These are phyloP conservation scores for Lodderomyces margitis DNA, from an alignment of 1,139 yeast genomes.

Conservation along the genomic window DNA sequence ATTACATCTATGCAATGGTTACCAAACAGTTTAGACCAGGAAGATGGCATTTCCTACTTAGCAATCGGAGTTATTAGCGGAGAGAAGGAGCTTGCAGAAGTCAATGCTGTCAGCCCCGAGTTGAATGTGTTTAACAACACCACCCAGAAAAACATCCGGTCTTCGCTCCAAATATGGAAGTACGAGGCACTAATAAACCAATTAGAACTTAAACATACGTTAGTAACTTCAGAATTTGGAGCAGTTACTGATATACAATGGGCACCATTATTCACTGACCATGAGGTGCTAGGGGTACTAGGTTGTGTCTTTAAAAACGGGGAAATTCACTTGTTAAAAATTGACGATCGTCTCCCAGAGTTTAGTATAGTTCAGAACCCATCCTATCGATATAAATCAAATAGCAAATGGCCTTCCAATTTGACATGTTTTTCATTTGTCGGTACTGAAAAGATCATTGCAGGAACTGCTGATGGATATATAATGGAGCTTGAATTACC, in stretches of 20 bases:
- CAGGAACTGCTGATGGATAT: slow-evolving; percentile 67
- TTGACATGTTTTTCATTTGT: slow-evolving; percentile 54
- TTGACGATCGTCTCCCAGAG: slow-evolving; percentile 20
- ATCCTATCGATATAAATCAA: slow-evolving; percentile 25
- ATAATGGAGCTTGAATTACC: slow-evolving; percentile 60
- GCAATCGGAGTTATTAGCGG: slow-evolving; percentile 50
- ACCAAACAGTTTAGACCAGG: slow-evolving; percentile 17
- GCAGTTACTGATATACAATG: slow-evolving; percentile 53
- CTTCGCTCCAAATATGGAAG: slow-evolving; percentile 51
- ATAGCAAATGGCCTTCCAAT: slow-evolving; percentile 21
- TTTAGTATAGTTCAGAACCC: slow-evolving; percentile 26
- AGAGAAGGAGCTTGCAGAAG: slow-evolving; percentile 25
- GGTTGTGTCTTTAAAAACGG: slow-evolving; percentile 68
- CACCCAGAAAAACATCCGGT: slow-evolving; percentile 18
- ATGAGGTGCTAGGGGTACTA: slow-evolving; percentile 41
- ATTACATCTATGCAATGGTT: slow-evolving; percentile 59
- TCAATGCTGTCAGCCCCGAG: slow-evolving; percentile 27
- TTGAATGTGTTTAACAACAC: slow-evolving; percentile 29
- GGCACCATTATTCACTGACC: slow-evolving; percentile 34
- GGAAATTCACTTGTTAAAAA: slow-evolving; percentile 49
- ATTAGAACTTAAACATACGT: slow-evolving; percentile 29
- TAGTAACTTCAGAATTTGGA: slow-evolving; percentile 48
- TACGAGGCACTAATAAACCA: slow-evolving; percentile 28
- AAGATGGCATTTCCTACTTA: slow-evolving; percentile 30
- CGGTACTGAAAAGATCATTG: slow-evolving; percentile 46